Conservation (phyloP, 345 rosid genomes). For the Iberis pinnata region DNA sequence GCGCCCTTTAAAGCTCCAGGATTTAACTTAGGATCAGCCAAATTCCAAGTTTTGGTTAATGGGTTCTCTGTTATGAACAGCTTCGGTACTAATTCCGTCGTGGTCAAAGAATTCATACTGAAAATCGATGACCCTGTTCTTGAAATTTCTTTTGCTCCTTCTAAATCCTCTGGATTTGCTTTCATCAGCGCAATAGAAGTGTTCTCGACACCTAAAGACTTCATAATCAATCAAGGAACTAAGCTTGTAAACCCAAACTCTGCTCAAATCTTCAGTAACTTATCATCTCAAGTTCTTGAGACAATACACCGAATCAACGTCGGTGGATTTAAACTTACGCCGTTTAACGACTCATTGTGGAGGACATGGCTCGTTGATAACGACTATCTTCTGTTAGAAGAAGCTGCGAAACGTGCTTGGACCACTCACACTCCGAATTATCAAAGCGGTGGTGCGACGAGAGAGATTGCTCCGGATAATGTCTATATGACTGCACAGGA, state of each 20-base stretch:
- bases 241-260: slow-evolving; percentile 38
- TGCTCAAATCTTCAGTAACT: slow-evolving; percentile 42
- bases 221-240: slow-evolving; percentile 60
- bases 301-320: slow-evolving; percentile 78
- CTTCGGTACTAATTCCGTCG: slow-evolving; percentile 31
- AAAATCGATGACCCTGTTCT: slow-evolving; percentile 35
- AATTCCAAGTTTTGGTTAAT: slow-evolving; percentile 48
- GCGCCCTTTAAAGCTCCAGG: slow-evolving; percentile 54
- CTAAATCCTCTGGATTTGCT: slow-evolving; percentile 39
- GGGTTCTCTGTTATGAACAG: slow-evolving; percentile 41
- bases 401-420: slow-evolving; percentile 56
- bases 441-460: slow-evolving; percentile 58
- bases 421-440: slow-evolving; percentile 56
- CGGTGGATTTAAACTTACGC: slow-evolving; percentile 72
- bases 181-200: slow-evolving; percentile 79
- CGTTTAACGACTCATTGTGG: slow-evolving; percentile 90
- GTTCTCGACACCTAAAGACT: slow-evolving; percentile 60
- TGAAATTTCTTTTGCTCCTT: slow-evolving; percentile 46
- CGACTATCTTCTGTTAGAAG: slow-evolving; percentile 45
- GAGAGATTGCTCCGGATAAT: slow-evolving; percentile 69
- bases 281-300: slow-evolving; percentile 61
- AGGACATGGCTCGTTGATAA: slow-evolving; percentile 93
- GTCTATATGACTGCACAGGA: slow-evolving; percentile 90
- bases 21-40: slow-evolving; percentile 45
- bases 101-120: slow-evolving; percentile 48